Percentiles rank a stretch among this genome's conserved stretches.
Conservation (phyloP, 805 yeast species). For the Kodamaea restingae region DNA sequence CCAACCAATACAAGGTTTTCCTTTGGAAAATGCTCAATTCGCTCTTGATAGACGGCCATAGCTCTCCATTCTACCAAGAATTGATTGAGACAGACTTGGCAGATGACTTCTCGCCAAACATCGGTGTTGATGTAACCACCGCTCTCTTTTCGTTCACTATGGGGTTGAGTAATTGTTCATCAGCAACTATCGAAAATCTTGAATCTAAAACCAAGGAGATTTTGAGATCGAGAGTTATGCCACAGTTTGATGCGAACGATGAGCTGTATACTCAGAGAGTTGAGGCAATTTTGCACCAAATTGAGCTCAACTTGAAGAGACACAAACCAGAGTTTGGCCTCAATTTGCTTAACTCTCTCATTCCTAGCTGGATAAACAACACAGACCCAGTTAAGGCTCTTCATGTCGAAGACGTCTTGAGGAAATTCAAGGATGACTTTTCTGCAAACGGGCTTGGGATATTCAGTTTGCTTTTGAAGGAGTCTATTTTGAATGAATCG, state of each 20-base stretch:
- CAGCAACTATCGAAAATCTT: constrained; percentile 44
- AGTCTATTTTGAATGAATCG: constrained; percentile 43
- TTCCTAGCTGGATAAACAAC: constrained; percentile 84
- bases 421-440: constrained; percentile 60
- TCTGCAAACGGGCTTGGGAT: constrained; percentile 44
- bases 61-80: constrained; percentile 83
- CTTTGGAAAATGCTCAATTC: constrained; percentile 66
- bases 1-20: constrained; percentile 57
- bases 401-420: constrained; percentile 59
- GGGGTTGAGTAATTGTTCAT: constrained; percentile 74
- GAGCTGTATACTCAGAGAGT: constrained; percentile 42
- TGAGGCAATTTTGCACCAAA: constrained; percentile 84
- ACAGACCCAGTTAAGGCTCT: constrained; percentile 70
- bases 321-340: constrained; percentile 90
- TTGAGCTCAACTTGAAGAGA: constrained; percentile 78
- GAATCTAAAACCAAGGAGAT: constrained; percentile 45
- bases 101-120: constrained; percentile 78
- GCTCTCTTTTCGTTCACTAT: constrained; percentile 73
- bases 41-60: constrained; percentile 83
- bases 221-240: constrained; percentile 38
- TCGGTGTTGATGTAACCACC: constrained; percentile 83
- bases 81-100: constrained; percentile 83
- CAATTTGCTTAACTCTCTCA: constrained; percentile 62
- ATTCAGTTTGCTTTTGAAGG: constrained; percentile 56
- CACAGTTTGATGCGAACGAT: constrained; percentile 24